These are phyloP conservation scores for Rhodotorula toruloides DNA, from an alignment of 768 basidiomycete genomes.

Conservation along the genomic window DNA sequence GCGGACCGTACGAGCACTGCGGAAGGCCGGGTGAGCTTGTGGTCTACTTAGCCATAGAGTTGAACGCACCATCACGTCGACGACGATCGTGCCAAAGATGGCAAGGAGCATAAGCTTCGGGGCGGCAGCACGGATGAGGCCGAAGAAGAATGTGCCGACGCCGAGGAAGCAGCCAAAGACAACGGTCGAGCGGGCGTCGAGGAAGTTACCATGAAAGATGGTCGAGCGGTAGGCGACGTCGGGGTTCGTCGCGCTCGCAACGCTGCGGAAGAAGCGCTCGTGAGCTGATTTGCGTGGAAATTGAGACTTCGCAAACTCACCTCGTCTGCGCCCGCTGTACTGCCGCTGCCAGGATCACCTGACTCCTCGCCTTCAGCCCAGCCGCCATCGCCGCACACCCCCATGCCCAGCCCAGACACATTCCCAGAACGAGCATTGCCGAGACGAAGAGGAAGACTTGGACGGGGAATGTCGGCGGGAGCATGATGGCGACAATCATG, in stretches of 20 bases:
- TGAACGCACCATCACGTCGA: conserved; percentile 47
- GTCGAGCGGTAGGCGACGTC: conserved; percentile 38
- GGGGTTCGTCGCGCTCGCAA: conserved; percentile 42
- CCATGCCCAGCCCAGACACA: conserved; percentile 55
- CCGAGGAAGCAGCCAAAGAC: conserved; percentile 55
- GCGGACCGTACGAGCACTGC: conserved; percentile 47
- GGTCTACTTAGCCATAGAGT: conserved; percentile 49
- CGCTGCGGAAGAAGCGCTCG: neutral
- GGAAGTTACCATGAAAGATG: conserved; percentile 55
- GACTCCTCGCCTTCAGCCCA: conserved; percentile 48
- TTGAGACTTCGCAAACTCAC: conserved; percentile 18
- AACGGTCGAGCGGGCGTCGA: conserved; percentile 53
- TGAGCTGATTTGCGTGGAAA: neutral
- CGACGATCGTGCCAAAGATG: conserved; percentile 28
- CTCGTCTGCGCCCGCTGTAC: conserved; percentile 39
- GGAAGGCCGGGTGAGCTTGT: neutral
- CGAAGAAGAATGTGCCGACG: conserved; percentile 52
- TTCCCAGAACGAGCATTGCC: conserved; percentile 15
- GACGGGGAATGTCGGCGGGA: conserved; percentile 28
- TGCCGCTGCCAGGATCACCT: conserved; percentile 37
- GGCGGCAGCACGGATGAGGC: conserved; percentile 52
- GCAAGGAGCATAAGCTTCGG: conserved; percentile 53
- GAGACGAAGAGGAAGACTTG: conserved; percentile 22
- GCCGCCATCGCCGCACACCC: conserved; percentile 57
- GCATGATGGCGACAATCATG: conserved; percentile 20